Base-by-base conservation (phyloP, 441 rosid genomes). In the Eutrema salsugineum region DNA sequence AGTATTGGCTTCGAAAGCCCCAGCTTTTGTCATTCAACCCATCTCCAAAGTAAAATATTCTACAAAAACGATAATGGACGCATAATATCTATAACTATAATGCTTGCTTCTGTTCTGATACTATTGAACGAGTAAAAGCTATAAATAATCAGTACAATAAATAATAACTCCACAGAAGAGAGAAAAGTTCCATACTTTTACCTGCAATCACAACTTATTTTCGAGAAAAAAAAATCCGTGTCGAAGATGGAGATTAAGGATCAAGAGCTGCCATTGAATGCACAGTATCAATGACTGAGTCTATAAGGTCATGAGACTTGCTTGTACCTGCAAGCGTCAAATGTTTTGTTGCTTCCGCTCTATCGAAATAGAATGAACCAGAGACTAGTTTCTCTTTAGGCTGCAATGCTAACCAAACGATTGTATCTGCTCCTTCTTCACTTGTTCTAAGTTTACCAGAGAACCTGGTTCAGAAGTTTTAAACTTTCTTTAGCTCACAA, bases 361-460 rank as follows among this genome's bases (percentile, higher is more conserved):
- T 83, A 76, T 91, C 96, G 24, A 94, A 94, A 68, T 91, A 91
- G 77, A 94, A 90, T 33, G 88, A 81, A 66, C 91, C 94, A 15
- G 93, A 72, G 32, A 74, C 86, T 47, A 94, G 66, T 63, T 87
- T 88, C 60, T 91, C 91, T 72, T 86, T 90, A 1, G 96, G 93
- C 74, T 88, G 96, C 58, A 94, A 72, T 33, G 93, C 93, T 81
- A 94, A 55, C 97, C 96, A 91, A 40, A 90, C 20, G 28, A 90
- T 19, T 8, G 91, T 90, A 72, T 94, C 97, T 12, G 97, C 97
- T 47, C 95, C 99, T 86, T 94, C 83, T 73, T 88, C 89, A 8
- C 90, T 85, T 8, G 90, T 90, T 71, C 95, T 82, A 64, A 91
- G 90, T 73, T 91, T 94, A 73, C 91, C 99, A 0, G 88, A 66